Conservation (phyloP, 192 early-diverging fungal genomes). For the Obelidium mucronatum region DNA sequence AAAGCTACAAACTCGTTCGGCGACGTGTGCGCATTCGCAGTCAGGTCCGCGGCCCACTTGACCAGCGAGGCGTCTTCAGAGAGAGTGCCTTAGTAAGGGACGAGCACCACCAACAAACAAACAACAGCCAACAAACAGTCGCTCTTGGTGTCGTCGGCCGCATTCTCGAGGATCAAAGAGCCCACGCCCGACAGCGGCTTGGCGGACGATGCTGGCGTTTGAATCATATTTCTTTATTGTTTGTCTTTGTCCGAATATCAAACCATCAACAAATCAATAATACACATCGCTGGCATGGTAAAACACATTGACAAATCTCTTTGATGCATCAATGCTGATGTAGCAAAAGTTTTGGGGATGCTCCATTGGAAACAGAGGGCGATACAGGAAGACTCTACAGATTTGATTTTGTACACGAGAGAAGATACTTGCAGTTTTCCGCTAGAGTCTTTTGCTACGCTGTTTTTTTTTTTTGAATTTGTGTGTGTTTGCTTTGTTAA, state of each 20-base stretch:
- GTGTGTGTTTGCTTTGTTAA: background rate
- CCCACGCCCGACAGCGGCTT: too few relatives aligned
- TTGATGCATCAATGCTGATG: slow-evolving; percentile 54
- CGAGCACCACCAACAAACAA: too few relatives aligned
- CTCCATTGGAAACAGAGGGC: slow-evolving; percentile 59
- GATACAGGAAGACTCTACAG: slow-evolving; percentile 46
- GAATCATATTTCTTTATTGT: too few relatives aligned
- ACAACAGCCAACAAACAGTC: too few relatives aligned
- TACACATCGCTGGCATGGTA: slow-evolving; percentile 61
- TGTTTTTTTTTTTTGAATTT: background rate
- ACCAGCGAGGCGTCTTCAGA: background rate
- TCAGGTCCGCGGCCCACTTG: background rate
- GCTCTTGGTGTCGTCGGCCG: too few relatives aligned
- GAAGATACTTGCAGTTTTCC: slow-evolving; percentile 47
- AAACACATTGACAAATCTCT: slow-evolving; percentile 50
- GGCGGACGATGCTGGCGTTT: too few relatives aligned
- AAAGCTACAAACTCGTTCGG: background rate
- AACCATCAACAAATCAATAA: too few relatives aligned
- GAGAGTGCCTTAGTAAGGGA: too few relatives aligned
- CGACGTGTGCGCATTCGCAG: background rate
- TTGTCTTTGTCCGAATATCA: too few relatives aligned
- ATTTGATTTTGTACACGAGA: slow-evolving; percentile 47
- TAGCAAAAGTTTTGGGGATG: slow-evolving; percentile 69
- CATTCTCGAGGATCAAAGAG: too few relatives aligned
- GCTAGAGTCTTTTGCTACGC: slow-evolving; percentile 48